Evolutionary conservation across 768 basidiomycete genomes (phyloP).

Genomic region (Polyporus arcularius): DNA sequence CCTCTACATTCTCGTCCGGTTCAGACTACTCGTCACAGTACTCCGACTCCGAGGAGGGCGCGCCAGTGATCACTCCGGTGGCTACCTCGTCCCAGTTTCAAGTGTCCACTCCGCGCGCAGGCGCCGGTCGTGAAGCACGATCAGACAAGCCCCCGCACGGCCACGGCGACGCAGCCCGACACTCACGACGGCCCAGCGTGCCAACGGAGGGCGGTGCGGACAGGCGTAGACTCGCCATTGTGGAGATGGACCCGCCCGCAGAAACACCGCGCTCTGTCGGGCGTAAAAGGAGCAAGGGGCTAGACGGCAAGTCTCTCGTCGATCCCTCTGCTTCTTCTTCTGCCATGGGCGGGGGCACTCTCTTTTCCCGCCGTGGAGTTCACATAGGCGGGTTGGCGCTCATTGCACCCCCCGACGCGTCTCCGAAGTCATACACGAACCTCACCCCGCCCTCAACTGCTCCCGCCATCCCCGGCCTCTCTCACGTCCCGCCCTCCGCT

Average conservation of each 20-base stretch:
- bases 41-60: conserved; percentile 26
- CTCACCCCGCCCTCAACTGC: conserved; percentile 54
- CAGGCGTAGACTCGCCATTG: conserved; percentile 66
- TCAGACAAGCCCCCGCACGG: conserved; percentile 3
- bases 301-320: conserved; percentile 7
- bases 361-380: conserved; percentile 27
- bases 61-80: conserved; percentile 20
- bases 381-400: conserved; percentile 54
- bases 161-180: conserved; percentile 12
- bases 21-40: conserved; percentile 57
- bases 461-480: conserved; percentile 31
- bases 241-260: conserved; percentile 52
- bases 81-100: neutral
- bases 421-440: conserved; percentile 51
- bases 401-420: conserved; percentile 73
- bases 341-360: conserved; percentile 9
- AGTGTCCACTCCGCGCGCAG: conserved; percentile 1
- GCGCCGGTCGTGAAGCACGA: neutral
- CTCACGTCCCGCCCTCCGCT: conserved; percentile 7
- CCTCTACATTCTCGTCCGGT: conserved; percentile 34
- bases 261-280: conserved; percentile 22
- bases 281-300: conserved; percentile 23
- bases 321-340: conserved; percentile 1
- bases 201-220: conserved; percentile 64
- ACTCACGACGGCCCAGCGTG: conserved; percentile 47